A percentile compares a stretch with the other conserved stretches of the same genome.
Conservation (phyloP, 208 protist species). For the Novymonas esmeraldas region DNA sequence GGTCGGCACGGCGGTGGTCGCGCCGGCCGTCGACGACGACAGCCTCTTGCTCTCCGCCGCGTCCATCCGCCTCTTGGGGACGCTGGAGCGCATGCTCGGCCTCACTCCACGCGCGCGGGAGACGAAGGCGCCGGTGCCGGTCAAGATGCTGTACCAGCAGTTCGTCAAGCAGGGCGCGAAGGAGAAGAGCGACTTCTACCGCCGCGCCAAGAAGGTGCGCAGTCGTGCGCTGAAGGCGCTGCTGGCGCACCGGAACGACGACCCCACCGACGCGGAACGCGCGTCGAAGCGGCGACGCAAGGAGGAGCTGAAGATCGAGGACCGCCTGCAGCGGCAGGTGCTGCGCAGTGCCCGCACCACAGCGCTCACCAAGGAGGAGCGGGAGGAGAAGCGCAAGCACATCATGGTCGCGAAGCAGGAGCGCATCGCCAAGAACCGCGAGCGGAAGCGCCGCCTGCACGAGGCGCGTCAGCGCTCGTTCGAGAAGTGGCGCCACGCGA, state of each 20-base stretch:
- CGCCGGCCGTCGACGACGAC: slow-evolving; percentile 71
- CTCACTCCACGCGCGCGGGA: slow-evolving; percentile 67
- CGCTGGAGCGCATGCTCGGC: slow-evolving; percentile 70
- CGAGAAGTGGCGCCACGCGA: slow-evolving; percentile 79
- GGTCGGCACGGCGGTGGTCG: slow-evolving; percentile 50
- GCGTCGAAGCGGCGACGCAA: slow-evolving; percentile 63
- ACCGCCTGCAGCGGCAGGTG: slow-evolving; percentile 75
- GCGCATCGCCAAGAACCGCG: slow-evolving; percentile 87
- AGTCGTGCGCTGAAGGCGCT: slow-evolving; percentile 70
- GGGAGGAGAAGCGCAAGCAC: slow-evolving; percentile 76
- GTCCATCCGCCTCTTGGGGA: slow-evolving; percentile 66
- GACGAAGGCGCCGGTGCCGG: slow-evolving; percentile 77
- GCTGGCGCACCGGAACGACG: slow-evolving; percentile 80
- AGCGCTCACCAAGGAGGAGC: slow-evolving; percentile 83
- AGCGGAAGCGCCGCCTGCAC: slow-evolving; percentile 79
- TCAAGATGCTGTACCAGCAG: slow-evolving; percentile 83
- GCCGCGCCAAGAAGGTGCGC: slow-evolving; percentile 65
- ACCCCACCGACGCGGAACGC: slow-evolving; percentile 75
- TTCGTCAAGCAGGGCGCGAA: slow-evolving; percentile 52
- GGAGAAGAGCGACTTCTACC: slow-evolving; percentile 69
- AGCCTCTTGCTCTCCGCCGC: slow-evolving; percentile 68
- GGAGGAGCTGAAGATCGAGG: slow-evolving; percentile 81
- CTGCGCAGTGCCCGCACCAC: slow-evolving; percentile 45
- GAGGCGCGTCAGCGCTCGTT: slow-evolving; percentile 74
- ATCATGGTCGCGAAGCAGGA: slow-evolving; percentile 87